Evolutionary conservation across 2,329 filamentous ascomycete genomes (phyloP), one percentile per base, ranked within the genome.

Genomic region (Ophiostoma tasmaniense): DNA sequence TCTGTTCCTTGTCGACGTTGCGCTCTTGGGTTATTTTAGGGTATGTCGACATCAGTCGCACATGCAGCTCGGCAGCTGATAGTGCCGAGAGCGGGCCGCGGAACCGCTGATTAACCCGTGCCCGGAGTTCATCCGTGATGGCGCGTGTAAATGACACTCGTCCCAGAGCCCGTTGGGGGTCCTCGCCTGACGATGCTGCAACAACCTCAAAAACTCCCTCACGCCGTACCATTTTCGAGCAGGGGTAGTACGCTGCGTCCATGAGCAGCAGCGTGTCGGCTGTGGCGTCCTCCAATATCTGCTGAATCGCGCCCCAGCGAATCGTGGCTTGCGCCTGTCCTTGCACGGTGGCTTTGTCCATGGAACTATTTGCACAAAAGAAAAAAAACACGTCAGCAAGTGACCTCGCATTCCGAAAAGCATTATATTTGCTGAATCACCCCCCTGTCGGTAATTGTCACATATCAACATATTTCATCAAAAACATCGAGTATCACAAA

Each of bases 211-310:
- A 75, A 10, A 86, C 82, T 2, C 85, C 85, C 66, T 80, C 80
- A 67, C 83, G 81, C 6, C 84, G 82, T 37, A 81, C 77, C 74
- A 84, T 81, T 71, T 80, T 82, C 1, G 82, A 81, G 10, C 83
- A 83, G 1, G 84, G 84, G 67, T 84, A 87, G 73, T 85, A 87
- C 0, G 83, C 82, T 6, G 84, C 81, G 75, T 87, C 85, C 83
- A 87, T 85, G 42, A 87, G 77, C 68, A 87, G 80, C 25, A 87
- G 78, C 4, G 82, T 84, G 74, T 87, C 85, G 2, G 84, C 81
- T 37, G 78, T 79, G 1, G 84, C 83, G 70, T 85, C 83, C 74
- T 87, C 85, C 8, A 87, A 77, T 20, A 82, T 81, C 70, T 83
- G 82, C 74, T 87, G 84, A 50, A 87, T 82, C 25, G 81, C 81